Base-by-base conservation (phyloP, 352 stramenopile genomes). In the Phytophthora sojae region DNA sequence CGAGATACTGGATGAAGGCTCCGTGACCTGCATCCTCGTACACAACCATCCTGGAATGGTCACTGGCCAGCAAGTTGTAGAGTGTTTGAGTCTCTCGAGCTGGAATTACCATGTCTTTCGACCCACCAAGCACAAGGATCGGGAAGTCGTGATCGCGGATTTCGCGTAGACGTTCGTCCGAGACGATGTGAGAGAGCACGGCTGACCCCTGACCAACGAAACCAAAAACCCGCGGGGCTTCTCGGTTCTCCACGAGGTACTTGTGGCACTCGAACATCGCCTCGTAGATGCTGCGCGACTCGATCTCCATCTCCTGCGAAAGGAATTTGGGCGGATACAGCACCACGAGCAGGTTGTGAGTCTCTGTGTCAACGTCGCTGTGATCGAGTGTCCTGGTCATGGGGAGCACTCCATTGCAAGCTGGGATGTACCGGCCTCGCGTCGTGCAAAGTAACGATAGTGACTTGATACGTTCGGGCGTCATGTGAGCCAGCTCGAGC, bases 371-470 rank as follows among this genome's bases (percentile, higher is more conserved):
- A 4, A 19, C 12, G 35, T 80, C 73, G 11, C 69, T 49, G 49
- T 68, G 58, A 23, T 77, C 64, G 9, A 80, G 55, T 6, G 73
- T 80, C 44, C 59, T 62, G 17, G 69, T 68, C 73, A 80, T 80
- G 3, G 69, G 73, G 30, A 75, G 11, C 19, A 80, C 30, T 6
- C 69, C 64, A 26, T 65, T 73, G 55, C 64, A 77, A 61, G 64
- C 70, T 5, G 68, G 80, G 5, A 79, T 64, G 45, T 79, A 88
- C 39, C 61, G 64, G 1, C 72, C 81, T 44, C 67, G 68, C 6
- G 78, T 77, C 17, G 81, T 85, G 19, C 82, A 83, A 30, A 84
- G 32, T 35, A 89, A 50, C 42, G 79, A 76, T 9, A 89, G 42
- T 6, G 81, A 87, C 17, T 70, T 62, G 0, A 89, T 70, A 1